These are phyloP conservation scores for Backusella circina DNA, from an alignment of 192 early-diverging fungal genomes.

Conservation along the genomic window DNA sequence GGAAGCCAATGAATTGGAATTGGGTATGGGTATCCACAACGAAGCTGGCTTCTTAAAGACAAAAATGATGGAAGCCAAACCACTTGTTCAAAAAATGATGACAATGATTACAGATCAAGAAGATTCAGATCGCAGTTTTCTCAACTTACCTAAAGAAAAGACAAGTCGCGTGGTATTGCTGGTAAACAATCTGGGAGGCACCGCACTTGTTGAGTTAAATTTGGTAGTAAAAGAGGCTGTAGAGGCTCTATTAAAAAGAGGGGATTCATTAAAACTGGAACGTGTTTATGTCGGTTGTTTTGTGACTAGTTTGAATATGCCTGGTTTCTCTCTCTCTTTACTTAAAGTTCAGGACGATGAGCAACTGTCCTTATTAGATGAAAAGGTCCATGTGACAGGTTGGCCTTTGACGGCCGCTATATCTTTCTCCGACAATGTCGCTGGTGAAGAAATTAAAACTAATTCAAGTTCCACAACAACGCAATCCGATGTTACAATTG, in stretches of 20 bases:
- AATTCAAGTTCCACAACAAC: background rate
- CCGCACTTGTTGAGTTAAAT: slow-evolving; percentile 68
- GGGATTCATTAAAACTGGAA: slow-evolving; percentile 36
- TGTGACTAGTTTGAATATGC: slow-evolving; percentile 83
- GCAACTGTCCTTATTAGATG: slow-evolving; percentile 46
- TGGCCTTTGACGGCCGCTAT: slow-evolving; percentile 41
- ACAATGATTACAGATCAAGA: slow-evolving; percentile 48
- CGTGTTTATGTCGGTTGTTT: slow-evolving; percentile 68
- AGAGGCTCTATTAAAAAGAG: slow-evolving; percentile 32
- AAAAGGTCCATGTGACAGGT: slow-evolving; percentile 52
- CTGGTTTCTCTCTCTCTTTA: slow-evolving; percentile 68
- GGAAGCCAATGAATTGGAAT: slow-evolving; percentile 51
- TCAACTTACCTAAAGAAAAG: slow-evolving; percentile 20
- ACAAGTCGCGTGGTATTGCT: slow-evolving; percentile 56
- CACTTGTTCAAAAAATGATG: slow-evolving; percentile 53
- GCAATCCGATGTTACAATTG: background rate
- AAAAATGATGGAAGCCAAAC: slow-evolving; percentile 41
- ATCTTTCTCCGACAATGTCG: background rate
- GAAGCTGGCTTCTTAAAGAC: slow-evolving; percentile 71
- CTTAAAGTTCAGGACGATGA: slow-evolving; percentile 54
- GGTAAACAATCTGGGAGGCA: slow-evolving; percentile 83
- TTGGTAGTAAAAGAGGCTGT: slow-evolving; percentile 67
- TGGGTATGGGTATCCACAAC: slow-evolving; percentile 86
- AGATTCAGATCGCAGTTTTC: slow-evolving; percentile 30
- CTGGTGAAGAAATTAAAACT: background rate